Evolutionary conservation across 164 flowering plant species (phyloP), one percentile per base, ranked within the genome.

Genomic region (Echeveria elegans): DNA sequence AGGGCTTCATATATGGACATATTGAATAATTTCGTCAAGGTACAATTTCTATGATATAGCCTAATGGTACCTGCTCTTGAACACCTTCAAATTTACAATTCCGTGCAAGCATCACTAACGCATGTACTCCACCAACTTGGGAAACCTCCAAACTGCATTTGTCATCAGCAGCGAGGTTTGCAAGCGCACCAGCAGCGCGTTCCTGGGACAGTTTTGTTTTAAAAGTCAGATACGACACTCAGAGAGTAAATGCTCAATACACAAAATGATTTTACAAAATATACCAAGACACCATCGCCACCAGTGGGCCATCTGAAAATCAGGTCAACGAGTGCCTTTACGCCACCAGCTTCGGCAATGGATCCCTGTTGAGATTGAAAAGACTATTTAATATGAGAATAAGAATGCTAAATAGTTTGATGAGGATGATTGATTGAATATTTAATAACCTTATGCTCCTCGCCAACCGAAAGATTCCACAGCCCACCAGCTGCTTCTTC

Each of bases 401-500:
- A 74, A 37, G 6, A 23, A n/a, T n/a, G n/a, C 29, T 26, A 12
- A 10, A 28, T 2, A 3, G 18, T n/a, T 56, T 53, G 61, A 56
- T n/a, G 8, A 28, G 15, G 59, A 56, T 26, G 32, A 28, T 26
- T 28, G 6, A 56, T 56, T 19, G 14, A 0, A 14, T 4, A 29
- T 56, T 26, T 28, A 56, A 56, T 69, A 68, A 92, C 99, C 97
- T 92, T 92, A 76, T 95, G 98, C 77, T 95, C 99, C 81, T 95
- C 99, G 68, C 98, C 97, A 34, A 92, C 98, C 34, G 98, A 95
- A 63, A 95, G 92, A 78, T 95, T 95, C 98, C 99, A 92, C 36
- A 95, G 83, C 31, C 99, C 99, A 65, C 99, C 98, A 63, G 97
- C 99, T 75, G 99, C 99, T 88, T 95, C 98, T 81, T 95, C 99